Base-by-base conservation (phyloP, 2,329 filamentous ascomycete genomes). In the Exophiala alcalophila region DNA sequence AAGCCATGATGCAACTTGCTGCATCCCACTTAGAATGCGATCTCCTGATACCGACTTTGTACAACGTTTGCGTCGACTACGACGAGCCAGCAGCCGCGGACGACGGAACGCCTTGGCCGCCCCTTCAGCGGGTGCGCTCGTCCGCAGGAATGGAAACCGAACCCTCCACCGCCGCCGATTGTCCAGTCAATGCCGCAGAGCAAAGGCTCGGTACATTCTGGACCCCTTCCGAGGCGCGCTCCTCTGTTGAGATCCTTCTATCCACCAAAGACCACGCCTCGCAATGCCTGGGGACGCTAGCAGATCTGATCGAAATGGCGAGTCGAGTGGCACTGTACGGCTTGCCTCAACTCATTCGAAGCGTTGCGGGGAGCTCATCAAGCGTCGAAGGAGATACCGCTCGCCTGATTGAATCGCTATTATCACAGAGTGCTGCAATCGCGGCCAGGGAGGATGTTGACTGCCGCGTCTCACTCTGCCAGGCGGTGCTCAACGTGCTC, bases 61-160 rank as follows among this genome's bases (percentile, higher is more conserved):
- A 52, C 38, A 57, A 57, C 18, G 42, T 57, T 24, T 57, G 54
- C 20, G 19, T 49, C 31, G 52, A 57, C 16, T 50, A 44, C 28
- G 48, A 54, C 11, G 49, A 55, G 21, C 45, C 48, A 7, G 48
- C 52, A 6, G 23, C 28, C n/a, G 36, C 47, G 19, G 27, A 21
- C 1, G 21, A 38, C 10, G 44, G 49, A 3, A 34, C 39, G 12
- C 43, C 49, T 4, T 50, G 33, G 32, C 10, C n/a, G 3, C 16
- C 42, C 7, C 25, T 36, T 10, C 37, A 37, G 18, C 30, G 29
- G 26, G 14, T 35, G 21, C 19, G 15, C 8, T 20, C 20, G 29
- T 29, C 32, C 12, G 6, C 16, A 11, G 34, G 30, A n/a, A 15
- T 28, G 8, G 34, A 37, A 5, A 14, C 20, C 25, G 40, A 35